These are phyloP conservation scores for Stenogyne calaminthoides DNA, from an alignment of 305 asterid genomes.

Conservation along the genomic window DNA sequence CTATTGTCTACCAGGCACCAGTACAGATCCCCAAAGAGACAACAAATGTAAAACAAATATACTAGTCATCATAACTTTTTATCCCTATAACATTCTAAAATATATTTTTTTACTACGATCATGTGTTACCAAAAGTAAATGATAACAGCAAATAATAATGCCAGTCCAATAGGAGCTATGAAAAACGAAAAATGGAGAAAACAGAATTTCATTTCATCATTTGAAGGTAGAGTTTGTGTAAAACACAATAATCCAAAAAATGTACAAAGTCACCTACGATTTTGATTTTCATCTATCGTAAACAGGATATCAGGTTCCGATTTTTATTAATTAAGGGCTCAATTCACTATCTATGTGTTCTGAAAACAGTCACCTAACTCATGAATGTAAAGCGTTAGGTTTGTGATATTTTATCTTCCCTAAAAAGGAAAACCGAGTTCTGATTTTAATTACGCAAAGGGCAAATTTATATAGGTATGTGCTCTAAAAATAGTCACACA, in stretches of 20 bases:
- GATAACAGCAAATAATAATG: neutral
- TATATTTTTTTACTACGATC: neutral
- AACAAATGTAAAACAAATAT: neutral
- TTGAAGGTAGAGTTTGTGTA: neutral
- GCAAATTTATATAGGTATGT: too few relatives aligned
- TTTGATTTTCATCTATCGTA: neutral
- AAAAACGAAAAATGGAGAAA: neutral
- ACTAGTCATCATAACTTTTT: neutral
- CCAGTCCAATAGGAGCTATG: constrained; percentile 9
- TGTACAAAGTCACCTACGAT: neutral
- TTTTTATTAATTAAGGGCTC: neutral
- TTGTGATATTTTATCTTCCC: neutral
- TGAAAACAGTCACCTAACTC: neutral
- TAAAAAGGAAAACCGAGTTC: constrained; percentile 2
- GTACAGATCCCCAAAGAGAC: neutral
- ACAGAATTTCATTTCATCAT: neutral
- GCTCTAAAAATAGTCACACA: neutral
- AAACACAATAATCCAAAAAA: neutral
- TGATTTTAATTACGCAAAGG: neutral
- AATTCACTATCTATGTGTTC: neutral
- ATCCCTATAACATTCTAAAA: neutral
- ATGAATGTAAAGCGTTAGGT: neutral
- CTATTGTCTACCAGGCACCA: neutral
- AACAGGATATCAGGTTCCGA: neutral
- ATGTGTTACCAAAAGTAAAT: neutral